A percentile compares a stretch with the other conserved stretches of the same genome.
These are phyloP conservation scores for Neurospora sp. DNA, from an alignment of 495 filamentous ascomycete species.

Conservation along the genomic window DNA sequence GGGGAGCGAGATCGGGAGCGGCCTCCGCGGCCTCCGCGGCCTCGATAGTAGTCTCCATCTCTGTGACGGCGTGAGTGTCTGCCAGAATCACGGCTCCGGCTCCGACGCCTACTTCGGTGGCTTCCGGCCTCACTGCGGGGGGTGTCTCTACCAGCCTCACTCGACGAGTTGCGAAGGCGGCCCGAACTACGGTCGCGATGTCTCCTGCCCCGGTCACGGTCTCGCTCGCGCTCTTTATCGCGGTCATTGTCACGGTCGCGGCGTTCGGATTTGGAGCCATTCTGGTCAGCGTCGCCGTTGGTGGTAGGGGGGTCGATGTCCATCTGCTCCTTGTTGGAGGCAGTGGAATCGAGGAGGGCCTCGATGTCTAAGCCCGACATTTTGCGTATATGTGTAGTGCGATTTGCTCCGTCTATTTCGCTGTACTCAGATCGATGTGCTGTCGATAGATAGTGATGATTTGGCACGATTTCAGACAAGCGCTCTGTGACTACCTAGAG, in stretches of 20 bases:
- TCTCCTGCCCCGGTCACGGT: conserved; percentile 43
- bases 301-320: conserved; percentile 4
- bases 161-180: conserved; percentile 27
- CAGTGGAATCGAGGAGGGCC: conserved; percentile 86
- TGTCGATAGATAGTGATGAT: not conserved
- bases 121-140: conserved; percentile 74
- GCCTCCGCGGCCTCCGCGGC: conserved; percentile 43
- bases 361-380: conserved; percentile 94
- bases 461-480: not conserved
- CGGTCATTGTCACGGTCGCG: conserved; percentile 23
- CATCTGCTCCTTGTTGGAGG: conserved; percentile 34
- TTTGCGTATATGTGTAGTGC: not conserved
- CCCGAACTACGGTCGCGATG: conserved; percentile 60
- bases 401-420: not conserved
- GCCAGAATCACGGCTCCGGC: conserved; percentile 70
- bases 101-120: conserved; percentile 74
- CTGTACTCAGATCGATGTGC: not conserved
- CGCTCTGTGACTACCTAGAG: not conserved
- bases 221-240: conserved; percentile 32
- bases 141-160: conserved; percentile 43
- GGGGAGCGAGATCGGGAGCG: conserved; percentile 71
- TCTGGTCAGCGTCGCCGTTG: conserved; percentile 38
- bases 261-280: conserved; percentile 36
- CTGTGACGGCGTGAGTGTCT: conserved; percentile 74
- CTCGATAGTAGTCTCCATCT: conserved; percentile 67